Evolutionary conservation across 495 filamentous ascomycete genomes (phyloP).

Genomic region (Cercophora newfieldiana): DNA sequence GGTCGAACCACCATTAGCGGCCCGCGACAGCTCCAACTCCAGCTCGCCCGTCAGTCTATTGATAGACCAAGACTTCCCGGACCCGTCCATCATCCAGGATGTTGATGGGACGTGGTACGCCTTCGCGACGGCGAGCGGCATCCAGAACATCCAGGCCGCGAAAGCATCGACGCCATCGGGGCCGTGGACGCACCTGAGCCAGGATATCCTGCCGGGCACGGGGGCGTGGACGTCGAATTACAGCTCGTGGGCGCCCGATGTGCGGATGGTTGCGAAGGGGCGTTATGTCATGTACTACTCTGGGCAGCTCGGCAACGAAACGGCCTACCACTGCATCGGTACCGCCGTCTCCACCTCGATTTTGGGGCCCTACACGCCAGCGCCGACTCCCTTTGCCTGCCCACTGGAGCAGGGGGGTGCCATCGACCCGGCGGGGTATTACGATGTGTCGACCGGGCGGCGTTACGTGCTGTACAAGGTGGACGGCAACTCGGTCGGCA

Average conservation of each 20-base stretch:
- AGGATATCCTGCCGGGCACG: constrained; percentile 31
- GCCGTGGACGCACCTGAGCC: constrained; percentile 33
- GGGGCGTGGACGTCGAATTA: constrained; percentile 33
- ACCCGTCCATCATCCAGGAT: constrained; percentile 20
- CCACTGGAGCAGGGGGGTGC: constrained; percentile 53
- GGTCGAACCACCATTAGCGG: constrained; percentile 19
- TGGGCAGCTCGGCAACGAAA: constrained; percentile 40
- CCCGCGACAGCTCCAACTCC: constrained; percentile 29
- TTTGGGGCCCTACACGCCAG: constrained; percentile 54
- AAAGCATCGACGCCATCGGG: constrained; percentile 22
- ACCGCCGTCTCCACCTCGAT: constrained; percentile 44
- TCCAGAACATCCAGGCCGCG: constrained; percentile 40
- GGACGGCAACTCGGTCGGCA: constrained; percentile 60
- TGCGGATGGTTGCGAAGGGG: constrained; percentile 38
- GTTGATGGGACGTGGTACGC: constrained; percentile 37
- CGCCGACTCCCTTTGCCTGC: constrained; percentile 50
- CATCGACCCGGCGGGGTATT: constrained; percentile 59
- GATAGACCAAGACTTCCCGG: constrained; percentile 9
- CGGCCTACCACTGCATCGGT: constrained; percentile 56
- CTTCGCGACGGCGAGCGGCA: constrained; percentile 37
- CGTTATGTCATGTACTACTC: constrained; percentile 63
- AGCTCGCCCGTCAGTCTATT: constrained; percentile 35
- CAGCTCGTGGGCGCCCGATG: constrained; percentile 54
- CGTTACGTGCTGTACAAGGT: constrained; percentile 63
- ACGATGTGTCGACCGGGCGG: constrained; percentile 49